Evolutionary conservation across 2,329 filamentous ascomycete genomes (phyloP), one percentile per base, ranked within the genome.

Genomic region (Neonectria hederae): DNA sequence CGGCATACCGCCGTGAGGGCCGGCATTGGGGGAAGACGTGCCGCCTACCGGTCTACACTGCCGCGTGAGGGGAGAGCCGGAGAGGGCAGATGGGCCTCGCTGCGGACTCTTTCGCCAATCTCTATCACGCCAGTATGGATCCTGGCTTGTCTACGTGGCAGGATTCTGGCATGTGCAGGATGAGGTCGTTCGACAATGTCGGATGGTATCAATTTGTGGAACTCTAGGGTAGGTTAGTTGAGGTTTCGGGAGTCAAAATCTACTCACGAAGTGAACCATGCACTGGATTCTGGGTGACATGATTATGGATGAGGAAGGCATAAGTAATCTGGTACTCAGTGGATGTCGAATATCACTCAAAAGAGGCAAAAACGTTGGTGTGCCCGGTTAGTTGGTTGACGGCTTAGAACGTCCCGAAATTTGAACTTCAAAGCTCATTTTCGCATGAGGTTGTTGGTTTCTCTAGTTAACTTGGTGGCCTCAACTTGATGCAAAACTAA

Each of bases 31-130:
- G 62, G 49, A 54, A 48, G 57, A 57, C 62, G 59, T 57, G 57
- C 57, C 62, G 62, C 46, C 48, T 38, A 38, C 35, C 35, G 35
- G 17, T 38, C 17, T 38, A 38, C 35, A 38, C 48, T 56, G 56
- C 54, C 35, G 42, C 38, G 24, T n/a, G 19, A 46, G 51, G 35
- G 26, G 21, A 51, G 43, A 53, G 38, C 49, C 43, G 40, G 46
- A 49, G 38, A 45, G 51, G 51, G 43, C n/a, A 63, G 49, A 54
- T 54, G 55, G 48, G 51, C 52, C 22, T 52, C 30, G 24, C 21
- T 56, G 62, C 56, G 62, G 62, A 56, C 46, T 52, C 57, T 43
- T 61, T 58, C 62, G 62, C 60, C 48, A 61, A 65, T 65, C 62
- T 65, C 48, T 35, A 65, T 57, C 57, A 61, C 60, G 58, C 57